Percentiles rank a stretch among this genome's conserved stretches.
These are phyloP conservation scores for Euphorbia tirucalli DNA, from an alignment of 345 rosid species.

Conservation along the genomic window DNA sequence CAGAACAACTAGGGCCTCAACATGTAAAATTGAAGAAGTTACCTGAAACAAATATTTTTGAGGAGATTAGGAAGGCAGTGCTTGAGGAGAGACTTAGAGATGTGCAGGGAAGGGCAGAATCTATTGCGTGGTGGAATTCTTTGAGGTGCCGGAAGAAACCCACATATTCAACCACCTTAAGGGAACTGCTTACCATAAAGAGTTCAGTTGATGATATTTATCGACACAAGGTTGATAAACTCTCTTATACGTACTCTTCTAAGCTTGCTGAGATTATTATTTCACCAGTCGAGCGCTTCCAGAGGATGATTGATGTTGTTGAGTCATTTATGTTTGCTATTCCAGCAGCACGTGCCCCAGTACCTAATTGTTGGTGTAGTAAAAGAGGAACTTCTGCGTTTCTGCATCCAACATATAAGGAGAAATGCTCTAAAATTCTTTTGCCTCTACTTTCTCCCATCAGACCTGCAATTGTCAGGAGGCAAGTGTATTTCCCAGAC, in stretches of 20 bases:
- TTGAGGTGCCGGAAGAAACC: constrained; percentile 89
- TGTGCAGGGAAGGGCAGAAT: constrained; percentile 66
- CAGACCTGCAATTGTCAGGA: constrained; percentile 92
- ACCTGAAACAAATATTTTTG: constrained; percentile 74
- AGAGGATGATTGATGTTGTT: constrained; percentile 67
- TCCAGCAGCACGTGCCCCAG: constrained; percentile 87
- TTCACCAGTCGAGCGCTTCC: constrained; percentile 85
- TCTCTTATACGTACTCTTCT: constrained; percentile 60
- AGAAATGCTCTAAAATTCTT: constrained; percentile 59
- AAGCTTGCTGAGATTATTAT: constrained; percentile 77
- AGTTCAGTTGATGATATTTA: constrained; percentile 61
- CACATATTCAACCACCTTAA: constrained; percentile 66
- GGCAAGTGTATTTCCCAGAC: constrained; percentile 97
- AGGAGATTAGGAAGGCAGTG: constrained; percentile 73
- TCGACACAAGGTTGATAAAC: constrained; percentile 43
- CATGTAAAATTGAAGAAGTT: constrained; percentile 34
- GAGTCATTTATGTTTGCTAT: constrained; percentile 93
- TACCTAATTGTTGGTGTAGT: constrained; percentile 86
- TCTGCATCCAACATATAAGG: constrained; percentile 53
- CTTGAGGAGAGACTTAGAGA: constrained; percentile 75
- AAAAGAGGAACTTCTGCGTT: constrained; percentile 57
- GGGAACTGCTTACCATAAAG: constrained; percentile 52
- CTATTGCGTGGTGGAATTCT: constrained; percentile 99
- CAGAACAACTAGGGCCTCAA: constrained; percentile 41
- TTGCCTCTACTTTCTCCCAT: constrained; percentile 79